Percentiles rank a stretch among this genome's conserved stretches.
These are phyloP conservation scores for Botrytis squamosa DNA, from an alignment of 2,329 filamentous ascomycete species.

Conservation along the genomic window DNA sequence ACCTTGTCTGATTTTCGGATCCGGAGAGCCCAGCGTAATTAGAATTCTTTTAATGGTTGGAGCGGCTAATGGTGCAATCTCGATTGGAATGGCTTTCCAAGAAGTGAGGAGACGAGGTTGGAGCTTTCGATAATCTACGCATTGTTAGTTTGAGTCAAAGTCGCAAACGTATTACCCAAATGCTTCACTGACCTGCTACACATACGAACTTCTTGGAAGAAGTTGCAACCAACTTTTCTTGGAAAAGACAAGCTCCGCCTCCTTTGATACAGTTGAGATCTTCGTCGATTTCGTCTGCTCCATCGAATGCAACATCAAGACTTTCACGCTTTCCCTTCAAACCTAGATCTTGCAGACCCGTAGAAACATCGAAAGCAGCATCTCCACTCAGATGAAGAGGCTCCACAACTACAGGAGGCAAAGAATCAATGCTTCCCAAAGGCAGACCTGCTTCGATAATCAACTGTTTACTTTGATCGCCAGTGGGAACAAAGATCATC, in stretches of 20 bases:
- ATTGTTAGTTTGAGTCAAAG: slow-evolving; percentile 17
- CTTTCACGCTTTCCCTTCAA: slow-evolving; percentile 44
- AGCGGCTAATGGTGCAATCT: slow-evolving; percentile 84
- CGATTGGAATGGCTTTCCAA: slow-evolving; percentile 89
- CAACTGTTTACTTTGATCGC: slow-evolving; percentile 80
- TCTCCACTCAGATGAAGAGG: slow-evolving; percentile 32
- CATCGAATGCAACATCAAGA: slow-evolving; percentile 92
- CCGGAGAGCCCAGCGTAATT: slow-evolving; percentile 66
- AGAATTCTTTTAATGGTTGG: slow-evolving; percentile 74
- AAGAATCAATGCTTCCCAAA: slow-evolving; percentile 52
- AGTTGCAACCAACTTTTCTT: slow-evolving; percentile 93
- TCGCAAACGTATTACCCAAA: not conserved
- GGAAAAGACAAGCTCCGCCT: slow-evolving; percentile 94
- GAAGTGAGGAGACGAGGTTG: slow-evolving; percentile 69
- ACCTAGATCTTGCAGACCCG: slow-evolving; percentile 38
- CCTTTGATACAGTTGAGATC: slow-evolving; percentile 97
- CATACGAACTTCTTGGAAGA: slow-evolving; percentile 83
- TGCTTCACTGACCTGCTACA: slow-evolving; percentile 64
- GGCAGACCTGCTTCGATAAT: slow-evolving; percentile 77
- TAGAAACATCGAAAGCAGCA: slow-evolving; percentile 72
- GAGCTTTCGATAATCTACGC: slow-evolving; percentile 84
- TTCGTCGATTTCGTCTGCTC: slow-evolving; percentile 93
- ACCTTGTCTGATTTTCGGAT: slow-evolving; percentile 70
- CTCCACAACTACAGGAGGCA: slow-evolving; percentile 36
- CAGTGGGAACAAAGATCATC: slow-evolving; percentile 84